Base-by-base conservation (phyloP, 306 rosid genomes). In the Sophora flavescens region DNA sequence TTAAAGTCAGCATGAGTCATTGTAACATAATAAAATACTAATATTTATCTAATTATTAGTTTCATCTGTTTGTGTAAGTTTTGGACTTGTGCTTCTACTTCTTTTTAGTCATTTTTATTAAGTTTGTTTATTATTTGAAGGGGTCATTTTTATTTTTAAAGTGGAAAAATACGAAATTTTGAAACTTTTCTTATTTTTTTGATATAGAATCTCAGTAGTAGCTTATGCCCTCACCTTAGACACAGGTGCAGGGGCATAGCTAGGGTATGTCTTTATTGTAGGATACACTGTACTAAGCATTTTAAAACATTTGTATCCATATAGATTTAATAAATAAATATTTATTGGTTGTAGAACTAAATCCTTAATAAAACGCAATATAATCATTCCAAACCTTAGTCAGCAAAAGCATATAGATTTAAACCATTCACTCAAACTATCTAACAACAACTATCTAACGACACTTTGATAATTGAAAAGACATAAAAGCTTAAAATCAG, bases 321-420 rank as follows among this genome's bases (percentile, higher is more conserved):
- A 44, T 56, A 39, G 44, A 56, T 76, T 76, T 28, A 41, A 66
- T 36, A 54, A 70, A 70, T 71, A 71, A 54, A 38, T 39, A 16
- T 35, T 7, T 41, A 41, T 17, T 36, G 38, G 14, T 53, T 54
- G 39, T 71, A 57, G 54, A 50, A 13, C 26, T 4, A 51, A 69
- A 69, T 10, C 47, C 44, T 50, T 50, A 32, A 11, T 51, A 69
- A 33, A 35, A 4, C 1, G 8, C 1, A 5, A 2, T 3, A 45
- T 67, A 47, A 44, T 66, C 11, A 51, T 70, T 67, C 68, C 42
- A 42, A 28, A 35, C 57, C 8, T 53, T 22, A 22, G 22, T 22
- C 22, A 36, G 64, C 45, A 48, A 50, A 58, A 60, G 64, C 64
- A 69, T n/a, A n/a, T 70, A 48, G 50, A 61, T 61, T 30, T 70